Evolutionary conservation across 148 eudicot genomes (phyloP).

Genomic region (Amaranthus palmeri): DNA sequence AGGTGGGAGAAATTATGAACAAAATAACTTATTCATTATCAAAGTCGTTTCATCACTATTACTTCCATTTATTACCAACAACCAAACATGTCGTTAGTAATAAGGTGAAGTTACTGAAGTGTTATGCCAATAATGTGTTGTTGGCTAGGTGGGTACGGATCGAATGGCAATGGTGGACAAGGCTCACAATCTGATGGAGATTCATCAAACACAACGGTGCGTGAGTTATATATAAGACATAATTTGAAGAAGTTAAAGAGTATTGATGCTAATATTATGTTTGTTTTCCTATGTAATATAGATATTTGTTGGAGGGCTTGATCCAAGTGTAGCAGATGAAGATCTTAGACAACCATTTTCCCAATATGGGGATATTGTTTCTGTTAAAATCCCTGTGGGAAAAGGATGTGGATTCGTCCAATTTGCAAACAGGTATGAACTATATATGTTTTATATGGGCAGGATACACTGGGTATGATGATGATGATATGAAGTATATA

Average conservation of each 20-base stretch:
- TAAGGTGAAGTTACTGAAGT: background rate
- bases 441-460: background rate
- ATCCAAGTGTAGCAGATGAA: constrained; percentile 79
- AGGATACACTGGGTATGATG: too few species aligned
- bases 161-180: constrained; percentile 58
- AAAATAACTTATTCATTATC: too few species aligned
- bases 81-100: too few species aligned
- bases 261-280: too few species aligned
- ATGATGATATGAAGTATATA: too few species aligned
- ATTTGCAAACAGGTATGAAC: constrained; percentile 71
- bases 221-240: constrained; percentile 33
- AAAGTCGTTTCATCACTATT: too few species aligned
- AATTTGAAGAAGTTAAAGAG: too few species aligned
- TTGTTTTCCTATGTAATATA: constrained; percentile 11
- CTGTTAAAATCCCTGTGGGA: constrained; percentile 89
- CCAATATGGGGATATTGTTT: constrained; percentile 82
- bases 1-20: too few species aligned
- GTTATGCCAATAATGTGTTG: constrained; percentile 11
- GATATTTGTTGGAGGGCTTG: constrained; percentile 99
- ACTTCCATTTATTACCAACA: too few species aligned
- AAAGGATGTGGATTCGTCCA: constrained; percentile 98
- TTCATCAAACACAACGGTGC: constrained; percentile 81
- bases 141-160: constrained; percentile 58
- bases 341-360: constrained; percentile 90
- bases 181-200: constrained; percentile 86